A percentile compares a stretch with the other conserved stretches of the same genome.
Evolutionary conservation across 805 yeast genomes (phyloP).

Genomic region (Pichia kluyveri): DNA sequence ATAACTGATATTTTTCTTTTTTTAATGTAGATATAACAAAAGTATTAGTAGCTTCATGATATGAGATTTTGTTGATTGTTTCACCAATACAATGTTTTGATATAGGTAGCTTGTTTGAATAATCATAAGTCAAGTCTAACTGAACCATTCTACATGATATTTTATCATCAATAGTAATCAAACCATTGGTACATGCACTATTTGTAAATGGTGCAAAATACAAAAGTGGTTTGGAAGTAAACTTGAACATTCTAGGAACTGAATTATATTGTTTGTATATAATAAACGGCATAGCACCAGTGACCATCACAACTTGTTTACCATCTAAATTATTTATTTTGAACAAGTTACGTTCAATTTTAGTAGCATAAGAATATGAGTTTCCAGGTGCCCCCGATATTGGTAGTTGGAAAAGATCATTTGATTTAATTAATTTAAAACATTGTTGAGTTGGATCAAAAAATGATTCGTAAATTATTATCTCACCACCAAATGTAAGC

Average conservation of each 20-base stretch:
- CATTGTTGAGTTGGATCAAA: constrained; percentile 31
- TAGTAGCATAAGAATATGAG: constrained; percentile 60
- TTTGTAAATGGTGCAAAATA: constrained; percentile 50
- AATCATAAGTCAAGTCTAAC: constrained; percentile 36
- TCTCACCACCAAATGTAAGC: constrained; percentile 75
- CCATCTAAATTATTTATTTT: constrained; percentile 52
- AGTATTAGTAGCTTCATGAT: constrained; percentile 57
- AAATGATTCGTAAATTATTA: constrained; percentile 54
- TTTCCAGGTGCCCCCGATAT: constrained; percentile 77
- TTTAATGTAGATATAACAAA: constrained; percentile 53
- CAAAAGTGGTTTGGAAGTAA: constrained; percentile 56
- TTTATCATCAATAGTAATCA: constrained; percentile 62
- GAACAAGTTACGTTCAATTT: constrained; percentile 58
- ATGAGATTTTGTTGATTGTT: constrained; percentile 58
- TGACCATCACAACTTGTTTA: constrained; percentile 51
- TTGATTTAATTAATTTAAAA: constrained; percentile 33
- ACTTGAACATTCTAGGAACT: constrained; percentile 54
- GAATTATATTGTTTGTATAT: constrained; percentile 59
- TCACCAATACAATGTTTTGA: constrained; percentile 43
- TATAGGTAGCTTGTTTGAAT: constrained; percentile 54
- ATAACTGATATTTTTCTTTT: constrained; percentile 50
- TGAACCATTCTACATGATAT: constrained; percentile 59
- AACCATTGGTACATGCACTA: constrained; percentile 32
- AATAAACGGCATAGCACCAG: constrained; percentile 66
- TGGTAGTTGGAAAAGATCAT: constrained; percentile 32